Base-by-base conservation (phyloP, 2,329 filamentous ascomycete species). In the Fusarium compactum region DNA sequence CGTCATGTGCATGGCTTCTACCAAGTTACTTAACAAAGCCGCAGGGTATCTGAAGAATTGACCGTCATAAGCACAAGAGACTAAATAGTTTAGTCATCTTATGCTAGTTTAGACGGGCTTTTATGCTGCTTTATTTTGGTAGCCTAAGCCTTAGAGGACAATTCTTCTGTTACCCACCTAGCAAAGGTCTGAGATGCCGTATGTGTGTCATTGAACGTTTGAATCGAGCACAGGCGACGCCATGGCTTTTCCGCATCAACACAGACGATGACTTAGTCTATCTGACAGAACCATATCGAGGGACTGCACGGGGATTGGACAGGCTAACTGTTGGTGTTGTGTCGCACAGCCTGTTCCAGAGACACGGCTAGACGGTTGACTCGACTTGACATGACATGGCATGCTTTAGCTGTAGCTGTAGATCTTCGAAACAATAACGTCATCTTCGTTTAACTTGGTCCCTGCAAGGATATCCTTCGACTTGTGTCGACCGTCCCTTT, bases 381-480 rank as follows among this genome's bases (percentile, higher is more conserved):
- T 38, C 34, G 34, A 38, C 34, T 38, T n/a, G 18, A 38, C 5
- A 38, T 38, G 34, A 38, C 34, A 38, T 34, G 32, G 8, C 16
- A 24, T 22, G 47, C 41, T 25, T 16, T 30, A 53, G 16, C 34
- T 11, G 20, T 14, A 25, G 15, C 20, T n/a, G 29, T 44, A 48
- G 48, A 66, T 55, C n/a, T 6, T 44, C 30, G n/a, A 32, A 50
- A 48, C 15, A 24, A 50, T 30, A 66, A 66, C 63, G 44, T 54
- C 54, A 62, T 66, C 32, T 44, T 43, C 25, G 29, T 40, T n/a
- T 29, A 41, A 20, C 22, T 40, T 18, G 12, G 24, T 10, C 25
- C 22, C n/a, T 46, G 24, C 43, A 48, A 25, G 47, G 47, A 43
- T 48, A 38, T 14, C 34, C 10, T 38, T n/a, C 34, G 34, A 38